Conservation (phyloP, 23 red algal genomes). For the Porphyridium purpureum region DNA sequence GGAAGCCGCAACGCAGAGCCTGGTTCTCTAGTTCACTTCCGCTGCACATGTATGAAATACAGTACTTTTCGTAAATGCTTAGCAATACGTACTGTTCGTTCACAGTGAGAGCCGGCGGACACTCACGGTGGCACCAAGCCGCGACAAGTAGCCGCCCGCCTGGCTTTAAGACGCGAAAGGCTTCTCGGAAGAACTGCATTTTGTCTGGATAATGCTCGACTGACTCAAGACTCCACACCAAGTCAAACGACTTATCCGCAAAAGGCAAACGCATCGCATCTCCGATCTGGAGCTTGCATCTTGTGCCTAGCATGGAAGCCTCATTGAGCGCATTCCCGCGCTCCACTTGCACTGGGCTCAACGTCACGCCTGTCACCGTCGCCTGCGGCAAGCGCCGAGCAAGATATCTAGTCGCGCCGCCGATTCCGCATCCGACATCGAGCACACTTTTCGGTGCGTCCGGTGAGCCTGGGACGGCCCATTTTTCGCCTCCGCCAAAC, state of each 20-base stretch:
- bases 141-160: conserved; percentile 52
- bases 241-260: conserved; percentile 54
- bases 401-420: conserved; percentile 71
- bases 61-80: conserved; percentile 70
- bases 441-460: conserved; percentile 18
- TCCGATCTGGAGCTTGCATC: conserved; percentile 23
- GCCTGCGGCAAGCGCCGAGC: conserved; percentile 35
- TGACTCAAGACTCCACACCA: conserved; percentile 88
- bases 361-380: conserved; percentile 64
- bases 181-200: conserved; percentile 48
- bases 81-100: conserved; percentile 41
- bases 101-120: conserved; percentile 27
- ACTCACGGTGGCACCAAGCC: conserved; percentile 83
- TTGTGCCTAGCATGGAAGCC: conserved; percentile 11
- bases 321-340: conserved; percentile 51
- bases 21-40: conserved; percentile 53
- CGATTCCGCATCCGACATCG: conserved; percentile 91
- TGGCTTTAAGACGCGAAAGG: conserved; percentile 52
- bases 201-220: conserved; percentile 89
- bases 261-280: conserved; percentile 53
- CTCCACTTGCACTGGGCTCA: conserved; percentile 56
- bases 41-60: conserved; percentile 40
- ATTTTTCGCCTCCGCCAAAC: conserved; percentile 21
- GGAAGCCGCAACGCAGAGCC: conserved; percentile 28
- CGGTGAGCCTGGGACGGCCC: too few relatives aligned